Percentiles rank a stretch among this genome's conserved stretches.
These are phyloP conservation scores for Boletus sp. DNA, from an alignment of 1,284 basidiomycete species.

Conservation along the genomic window DNA sequence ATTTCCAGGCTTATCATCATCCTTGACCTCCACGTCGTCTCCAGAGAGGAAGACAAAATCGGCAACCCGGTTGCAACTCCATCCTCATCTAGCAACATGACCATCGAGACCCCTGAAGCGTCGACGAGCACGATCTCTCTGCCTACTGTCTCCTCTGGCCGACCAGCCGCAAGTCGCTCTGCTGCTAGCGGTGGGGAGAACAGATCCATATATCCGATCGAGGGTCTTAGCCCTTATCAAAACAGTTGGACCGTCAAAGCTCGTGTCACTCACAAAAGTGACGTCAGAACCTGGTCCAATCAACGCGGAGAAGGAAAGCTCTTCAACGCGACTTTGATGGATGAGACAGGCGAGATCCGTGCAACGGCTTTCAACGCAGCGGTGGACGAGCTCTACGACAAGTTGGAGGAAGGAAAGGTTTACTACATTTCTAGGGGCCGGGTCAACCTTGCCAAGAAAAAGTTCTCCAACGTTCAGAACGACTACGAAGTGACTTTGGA, in stretches of 20 bases:
- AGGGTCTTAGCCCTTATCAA: conserved; percentile 93
- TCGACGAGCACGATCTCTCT: conserved; percentile 11
- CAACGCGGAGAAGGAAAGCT: conserved; percentile 91
- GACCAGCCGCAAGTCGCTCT: conserved; percentile 19
- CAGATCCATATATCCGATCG: conserved; percentile 78
- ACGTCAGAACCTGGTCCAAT: conserved; percentile 90
- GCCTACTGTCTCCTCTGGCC: conserved; percentile 15
- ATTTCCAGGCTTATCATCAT: conserved; percentile 77
- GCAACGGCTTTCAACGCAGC: conserved; percentile 90
- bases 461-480: conserved; percentile 87
- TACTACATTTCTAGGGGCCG: conserved; percentile 90
- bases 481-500: conserved; percentile 96
- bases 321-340: conserved; percentile 92
- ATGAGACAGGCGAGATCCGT: conserved; percentile 91
- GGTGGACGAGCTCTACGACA: conserved; percentile 81
- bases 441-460: conserved; percentile 95
- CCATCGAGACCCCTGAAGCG: conserved; percentile 8
- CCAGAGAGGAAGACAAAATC: conserved; percentile 61
- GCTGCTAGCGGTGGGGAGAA: conserved; percentile 30
- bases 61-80: conserved; percentile 51
- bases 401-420: conserved; percentile 88
- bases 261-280: conserved; percentile 86
- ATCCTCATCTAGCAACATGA: background rate
- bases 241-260: conserved; percentile 99
- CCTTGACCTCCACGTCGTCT: conserved; percentile 64